These are phyloP conservation scores for Ilyonectria destructans DNA, from an alignment of 2,329 filamentous ascomycete genomes.

Conservation along the genomic window DNA sequence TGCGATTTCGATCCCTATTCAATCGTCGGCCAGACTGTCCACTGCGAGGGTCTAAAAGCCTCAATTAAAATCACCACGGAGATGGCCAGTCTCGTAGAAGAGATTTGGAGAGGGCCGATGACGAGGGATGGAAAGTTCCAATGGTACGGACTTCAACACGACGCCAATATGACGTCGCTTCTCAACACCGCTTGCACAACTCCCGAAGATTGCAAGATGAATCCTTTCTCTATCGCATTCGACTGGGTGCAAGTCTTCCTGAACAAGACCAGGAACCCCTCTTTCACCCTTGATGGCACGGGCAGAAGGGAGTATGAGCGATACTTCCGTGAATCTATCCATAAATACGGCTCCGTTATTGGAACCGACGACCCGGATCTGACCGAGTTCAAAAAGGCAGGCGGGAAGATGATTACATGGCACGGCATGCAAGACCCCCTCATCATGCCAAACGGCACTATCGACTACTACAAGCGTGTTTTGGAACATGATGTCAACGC, in stretches of 20 bases:
- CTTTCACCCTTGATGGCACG: neutral
- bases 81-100: slow-evolving; percentile 22
- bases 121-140: slow-evolving; percentile 30
- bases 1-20: slow-evolving; percentile 45
- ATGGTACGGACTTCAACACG: slow-evolving; percentile 34
- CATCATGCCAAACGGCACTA: slow-evolving; percentile 30
- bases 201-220: slow-evolving; percentile 7
- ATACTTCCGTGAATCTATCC: slow-evolving; percentile 31
- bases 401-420: slow-evolving; percentile 40
- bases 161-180: slow-evolving; percentile 12
- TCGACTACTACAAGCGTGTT: slow-evolving; percentile 35
- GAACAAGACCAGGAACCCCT: neutral
- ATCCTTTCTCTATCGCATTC: slow-evolving; percentile 21
- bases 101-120: slow-evolving; percentile 30
- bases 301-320: slow-evolving; percentile 5
- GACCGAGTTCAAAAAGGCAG: slow-evolving; percentile 29
- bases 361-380: slow-evolving; percentile 38
- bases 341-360: slow-evolving; percentile 36
- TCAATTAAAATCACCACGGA: slow-evolving; percentile 14
- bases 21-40: slow-evolving; percentile 33
- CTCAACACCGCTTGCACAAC: slow-evolving; percentile 30
- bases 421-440: slow-evolving; percentile 41
- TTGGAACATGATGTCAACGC: slow-evolving; percentile 5
- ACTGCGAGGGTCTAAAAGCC: slow-evolving; percentile 29
- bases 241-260: slow-evolving; percentile 33